These are phyloP conservation scores for Lonicera japonica DNA, from an alignment of 129 eudicot genomes.

Conservation along the genomic window DNA sequence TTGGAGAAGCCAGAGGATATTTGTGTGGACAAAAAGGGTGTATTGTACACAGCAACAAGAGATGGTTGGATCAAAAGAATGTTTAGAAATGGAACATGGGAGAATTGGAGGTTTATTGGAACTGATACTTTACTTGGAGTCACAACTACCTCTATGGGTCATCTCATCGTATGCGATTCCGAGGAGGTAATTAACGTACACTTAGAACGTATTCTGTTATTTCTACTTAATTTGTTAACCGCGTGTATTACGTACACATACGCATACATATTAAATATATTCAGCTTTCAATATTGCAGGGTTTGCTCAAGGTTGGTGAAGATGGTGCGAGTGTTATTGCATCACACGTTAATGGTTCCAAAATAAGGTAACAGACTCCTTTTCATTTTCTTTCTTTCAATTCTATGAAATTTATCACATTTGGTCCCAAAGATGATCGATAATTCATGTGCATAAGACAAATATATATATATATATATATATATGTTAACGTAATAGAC, in stretches of 20 bases:
- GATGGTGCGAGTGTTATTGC: conserved; percentile 57
- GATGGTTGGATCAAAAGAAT: conserved; percentile 82
- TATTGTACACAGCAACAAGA: conserved; percentile 67
- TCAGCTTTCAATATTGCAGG: no score
- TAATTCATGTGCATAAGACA: no score
- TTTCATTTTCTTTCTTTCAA: no score
- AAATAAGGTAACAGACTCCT: conserved; percentile 45
- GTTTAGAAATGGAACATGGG: conserved; percentile 66
- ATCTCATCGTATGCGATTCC: conserved; percentile 56
- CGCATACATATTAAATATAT: no score
- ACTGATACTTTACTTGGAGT: conserved; percentile 54
- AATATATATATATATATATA: no score
- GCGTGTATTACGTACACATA: no score
- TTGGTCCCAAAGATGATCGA: no score
- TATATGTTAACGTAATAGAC: no score
- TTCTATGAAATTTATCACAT: no score
- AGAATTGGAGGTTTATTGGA: conserved; percentile 43
- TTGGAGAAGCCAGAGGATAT: conserved; percentile 57
- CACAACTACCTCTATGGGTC: conserved; percentile 33
- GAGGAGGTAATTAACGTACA: conserved; percentile 26
- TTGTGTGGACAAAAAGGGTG: conserved; percentile 54
- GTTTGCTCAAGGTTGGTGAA: conserved; percentile 60
- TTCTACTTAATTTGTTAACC: no score
- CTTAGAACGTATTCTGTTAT: no score
- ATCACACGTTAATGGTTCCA: conserved; percentile 55